These are phyloP conservation scores for Conoideocrella luteorostrata DNA, from an alignment of 2,329 filamentous ascomycete species.

Conservation along the genomic window DNA sequence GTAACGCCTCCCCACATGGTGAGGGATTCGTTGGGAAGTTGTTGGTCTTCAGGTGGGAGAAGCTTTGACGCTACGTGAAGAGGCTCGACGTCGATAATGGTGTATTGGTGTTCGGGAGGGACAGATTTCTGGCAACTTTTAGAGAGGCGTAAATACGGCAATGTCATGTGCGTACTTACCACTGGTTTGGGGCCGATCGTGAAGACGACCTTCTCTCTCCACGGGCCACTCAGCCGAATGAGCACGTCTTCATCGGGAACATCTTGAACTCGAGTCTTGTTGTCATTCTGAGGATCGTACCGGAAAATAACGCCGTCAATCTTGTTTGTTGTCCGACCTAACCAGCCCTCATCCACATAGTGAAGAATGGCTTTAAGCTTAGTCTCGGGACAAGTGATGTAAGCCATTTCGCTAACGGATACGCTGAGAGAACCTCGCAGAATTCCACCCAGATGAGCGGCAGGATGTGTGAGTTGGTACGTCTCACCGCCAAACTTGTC, in stretches of 20 bases:
- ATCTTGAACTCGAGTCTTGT: slow-evolving; percentile 72
- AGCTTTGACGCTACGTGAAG: slow-evolving; percentile 73
- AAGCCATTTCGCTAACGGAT: slow-evolving; percentile 83
- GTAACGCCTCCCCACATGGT: slow-evolving; percentile 86
- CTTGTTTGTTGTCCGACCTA: slow-evolving; percentile 84
- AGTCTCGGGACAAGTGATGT: slow-evolving; percentile 83
- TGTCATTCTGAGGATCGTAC: slow-evolving; percentile 82
- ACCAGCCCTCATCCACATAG: slow-evolving; percentile 92
- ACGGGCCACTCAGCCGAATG: slow-evolving; percentile 74
- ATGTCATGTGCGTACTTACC: no score
- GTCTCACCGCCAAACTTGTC: slow-evolving; percentile 77
- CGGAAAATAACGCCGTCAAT: slow-evolving; percentile 87
- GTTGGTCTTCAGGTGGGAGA: slow-evolving; percentile 68
- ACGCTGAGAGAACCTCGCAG: slow-evolving; percentile 82
- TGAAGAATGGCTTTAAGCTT: slow-evolving; percentile 86
- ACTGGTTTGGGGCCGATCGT: slow-evolving; percentile 53
- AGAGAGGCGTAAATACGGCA: no score
- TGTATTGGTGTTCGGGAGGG: slow-evolving; percentile 54
- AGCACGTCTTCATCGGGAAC: slow-evolving; percentile 81
- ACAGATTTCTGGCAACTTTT: slow-evolving; percentile 29
- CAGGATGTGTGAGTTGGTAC: slow-evolving; percentile 90
- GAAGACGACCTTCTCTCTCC: slow-evolving; percentile 67
- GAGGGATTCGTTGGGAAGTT: slow-evolving; percentile 84
- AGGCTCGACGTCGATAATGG: slow-evolving; percentile 84
- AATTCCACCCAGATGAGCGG: slow-evolving; percentile 85